phyloP scores from a whole-genome alignment of 2,329 filamentous ascomycete species.

The Samsoniella hepiali region DNA sequence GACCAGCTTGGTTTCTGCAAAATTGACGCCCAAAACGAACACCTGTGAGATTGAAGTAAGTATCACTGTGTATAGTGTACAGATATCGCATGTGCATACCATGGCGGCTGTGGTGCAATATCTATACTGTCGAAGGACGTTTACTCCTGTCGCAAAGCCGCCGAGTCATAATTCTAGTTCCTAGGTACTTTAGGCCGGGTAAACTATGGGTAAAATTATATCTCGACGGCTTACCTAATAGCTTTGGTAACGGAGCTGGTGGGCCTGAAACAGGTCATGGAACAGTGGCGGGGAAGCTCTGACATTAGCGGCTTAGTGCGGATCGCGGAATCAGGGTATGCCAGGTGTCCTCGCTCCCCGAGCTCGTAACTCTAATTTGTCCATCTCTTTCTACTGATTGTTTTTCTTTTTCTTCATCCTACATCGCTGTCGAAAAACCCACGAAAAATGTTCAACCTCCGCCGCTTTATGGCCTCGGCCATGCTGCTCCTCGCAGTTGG shows the following conservation, averaged over 20 bases:
- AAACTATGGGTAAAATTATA: slow-evolving; percentile 27
- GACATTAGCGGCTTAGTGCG: slow-evolving; percentile 13
- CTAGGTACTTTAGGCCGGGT: slow-evolving; percentile 20
- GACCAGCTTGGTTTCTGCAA: slow-evolving; percentile 78
- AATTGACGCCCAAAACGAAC: slow-evolving; percentile 83
- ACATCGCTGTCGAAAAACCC: neutral
- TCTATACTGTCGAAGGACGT: neutral
- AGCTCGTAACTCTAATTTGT: slow-evolving; percentile 21
- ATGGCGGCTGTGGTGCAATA: slow-evolving; percentile 14
- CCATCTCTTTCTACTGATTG: slow-evolving; percentile 19
- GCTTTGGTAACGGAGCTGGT: slow-evolving; percentile 1
- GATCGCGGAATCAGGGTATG: slow-evolving; percentile 12
- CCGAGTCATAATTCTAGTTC: neutral
- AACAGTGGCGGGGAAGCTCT: slow-evolving; percentile 13
- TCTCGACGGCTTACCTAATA: slow-evolving; percentile 7
- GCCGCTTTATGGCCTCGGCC: slow-evolving; percentile 67
- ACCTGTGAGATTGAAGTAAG: slow-evolving; percentile 48
- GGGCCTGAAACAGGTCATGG: slow-evolving; percentile 16
- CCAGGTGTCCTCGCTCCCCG: slow-evolving; percentile 20
- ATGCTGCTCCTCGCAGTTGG: slow-evolving; percentile 73
- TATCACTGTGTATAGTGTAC: neutral
- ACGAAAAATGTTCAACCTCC: slow-evolving; percentile 68
- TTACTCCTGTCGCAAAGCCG: slow-evolving; percentile 7
- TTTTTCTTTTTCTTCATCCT: slow-evolving; percentile 10
- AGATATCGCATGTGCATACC: slow-evolving; percentile 11